Conservation (phyloP, 1,284 basidiomycete genomes). For the Polyporus tsugae region DNA sequence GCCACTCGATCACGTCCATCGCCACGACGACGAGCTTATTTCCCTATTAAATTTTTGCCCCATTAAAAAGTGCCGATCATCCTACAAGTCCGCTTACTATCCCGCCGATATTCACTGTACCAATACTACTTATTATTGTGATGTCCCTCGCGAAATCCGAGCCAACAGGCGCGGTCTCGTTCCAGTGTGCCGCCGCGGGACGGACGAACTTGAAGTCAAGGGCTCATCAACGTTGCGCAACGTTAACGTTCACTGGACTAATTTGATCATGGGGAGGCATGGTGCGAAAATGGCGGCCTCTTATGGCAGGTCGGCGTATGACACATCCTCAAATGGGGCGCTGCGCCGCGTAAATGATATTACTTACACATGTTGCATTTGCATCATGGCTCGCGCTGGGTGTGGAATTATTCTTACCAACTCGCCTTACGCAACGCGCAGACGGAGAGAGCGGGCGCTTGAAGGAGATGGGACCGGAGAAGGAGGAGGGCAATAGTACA, state of each 20-base stretch:
- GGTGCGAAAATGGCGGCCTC: not conserved
- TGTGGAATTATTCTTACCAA: not conserved
- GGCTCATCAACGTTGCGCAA: too few relatives aligned
- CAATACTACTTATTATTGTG: too few relatives aligned
- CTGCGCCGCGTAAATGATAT: conserved; percentile 4
- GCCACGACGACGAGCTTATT: not conserved
- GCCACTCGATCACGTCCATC: not conserved
- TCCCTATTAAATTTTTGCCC: not conserved
- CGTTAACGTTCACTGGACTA: too few relatives aligned
- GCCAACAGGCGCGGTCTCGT: too few relatives aligned
- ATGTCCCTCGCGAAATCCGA: too few relatives aligned
- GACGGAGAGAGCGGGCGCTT: not conserved
- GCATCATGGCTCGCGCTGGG: not conserved
- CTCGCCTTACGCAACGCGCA: not conserved
- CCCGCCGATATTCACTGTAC: too few relatives aligned
- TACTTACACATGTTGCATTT: not conserved
- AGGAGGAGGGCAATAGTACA: not conserved
- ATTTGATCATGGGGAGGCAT: not conserved
- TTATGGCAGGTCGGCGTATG: not conserved
- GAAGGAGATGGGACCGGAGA: not conserved
- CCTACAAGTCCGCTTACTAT: too few relatives aligned
- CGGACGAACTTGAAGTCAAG: too few relatives aligned
- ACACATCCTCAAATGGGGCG: not conserved
- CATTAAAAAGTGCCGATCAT: not conserved
- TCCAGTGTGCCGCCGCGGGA: too few relatives aligned